Conservation (phyloP, 768 basidiomycete genomes). For the Leccinum rimulosum region DNA sequence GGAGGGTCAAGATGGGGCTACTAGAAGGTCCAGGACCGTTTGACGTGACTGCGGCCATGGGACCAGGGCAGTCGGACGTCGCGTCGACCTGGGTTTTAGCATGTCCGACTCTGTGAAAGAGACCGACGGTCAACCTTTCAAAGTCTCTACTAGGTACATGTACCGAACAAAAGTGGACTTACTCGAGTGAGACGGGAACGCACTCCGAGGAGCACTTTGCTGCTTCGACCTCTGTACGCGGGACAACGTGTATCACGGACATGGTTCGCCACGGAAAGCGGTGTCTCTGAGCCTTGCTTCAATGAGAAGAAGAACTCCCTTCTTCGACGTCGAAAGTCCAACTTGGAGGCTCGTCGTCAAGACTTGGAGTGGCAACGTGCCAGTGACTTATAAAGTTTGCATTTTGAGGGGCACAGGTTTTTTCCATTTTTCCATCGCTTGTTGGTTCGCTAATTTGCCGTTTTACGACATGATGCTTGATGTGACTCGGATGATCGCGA, state of each 20-base stretch:
- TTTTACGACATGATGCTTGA: neutral
- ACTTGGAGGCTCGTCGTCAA: too few species aligned
- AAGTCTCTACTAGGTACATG: neutral
- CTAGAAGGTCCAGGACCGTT: neutral
- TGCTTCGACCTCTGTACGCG: neutral
- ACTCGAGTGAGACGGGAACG: neutral
- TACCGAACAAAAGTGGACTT: slow-evolving; percentile 1
- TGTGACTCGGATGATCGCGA: neutral
- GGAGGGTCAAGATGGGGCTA: slow-evolving; percentile 6
- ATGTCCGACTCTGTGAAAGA: neutral
- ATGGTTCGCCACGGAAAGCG: neutral
- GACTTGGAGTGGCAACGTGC: too few species aligned
- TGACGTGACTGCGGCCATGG: too few species aligned
- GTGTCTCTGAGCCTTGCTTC: neutral
- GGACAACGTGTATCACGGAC: neutral
- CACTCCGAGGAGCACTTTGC: neutral
- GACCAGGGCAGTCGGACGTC: too few species aligned
- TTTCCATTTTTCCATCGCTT: neutral
- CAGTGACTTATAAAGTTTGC: neutral
- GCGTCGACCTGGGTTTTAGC: neutral
- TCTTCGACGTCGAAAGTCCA: neutral
- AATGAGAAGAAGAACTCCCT: neutral
- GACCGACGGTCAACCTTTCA: neutral
- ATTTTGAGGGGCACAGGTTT: neutral
- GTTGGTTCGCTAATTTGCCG: neutral